Evolutionary conservation across 371 early-diverging fungal genomes (phyloP).

Genomic region (Gilbertella persicaria): DNA sequence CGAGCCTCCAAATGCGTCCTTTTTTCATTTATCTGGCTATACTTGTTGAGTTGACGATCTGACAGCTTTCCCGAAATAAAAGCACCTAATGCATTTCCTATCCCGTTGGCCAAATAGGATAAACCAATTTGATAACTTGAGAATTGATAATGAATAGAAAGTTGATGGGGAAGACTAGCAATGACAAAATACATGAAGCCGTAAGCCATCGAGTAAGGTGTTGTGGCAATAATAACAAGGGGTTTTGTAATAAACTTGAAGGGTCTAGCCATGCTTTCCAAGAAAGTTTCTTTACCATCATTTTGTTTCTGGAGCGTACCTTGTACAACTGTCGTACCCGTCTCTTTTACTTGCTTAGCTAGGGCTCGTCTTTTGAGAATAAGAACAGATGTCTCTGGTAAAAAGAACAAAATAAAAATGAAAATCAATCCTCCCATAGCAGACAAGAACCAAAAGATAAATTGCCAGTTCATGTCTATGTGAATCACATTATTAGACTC

Average conservation of each 20-base stretch:
- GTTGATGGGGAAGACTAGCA: conserved; percentile 36
- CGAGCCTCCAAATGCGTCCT: conserved; percentile 29
- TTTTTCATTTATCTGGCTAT: background rate
- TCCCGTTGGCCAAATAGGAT: conserved; percentile 45
- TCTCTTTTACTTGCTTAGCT: background rate
- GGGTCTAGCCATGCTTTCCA: conserved; percentile 39
- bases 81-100: conserved; percentile 51
- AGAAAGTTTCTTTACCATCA: conserved; percentile 14
- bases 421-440: conserved; percentile 57
- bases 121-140: conserved; percentile 46
- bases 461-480: conserved; percentile 62
- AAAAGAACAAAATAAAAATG: conserved; percentile 57
- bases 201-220: conserved; percentile 57
- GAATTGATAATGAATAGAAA: conserved; percentile 29
- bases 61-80: conserved; percentile 41
- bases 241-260: conserved; percentile 45
- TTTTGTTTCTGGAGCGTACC: background rate
- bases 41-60: conserved; percentile 30
- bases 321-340: background rate
- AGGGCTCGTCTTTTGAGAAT: conserved; percentile 20
- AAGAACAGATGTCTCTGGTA: conserved; percentile 63
- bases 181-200: conserved; percentile 55
- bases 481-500: background rate
- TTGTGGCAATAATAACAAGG: conserved; percentile 44
- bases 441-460: conserved; percentile 66